A percentile compares a stretch with the other conserved stretches of the same genome.
phyloP scores from a whole-genome alignment of 2,329 filamentous ascomycete species.

The Cladosporium sp. region DNA sequence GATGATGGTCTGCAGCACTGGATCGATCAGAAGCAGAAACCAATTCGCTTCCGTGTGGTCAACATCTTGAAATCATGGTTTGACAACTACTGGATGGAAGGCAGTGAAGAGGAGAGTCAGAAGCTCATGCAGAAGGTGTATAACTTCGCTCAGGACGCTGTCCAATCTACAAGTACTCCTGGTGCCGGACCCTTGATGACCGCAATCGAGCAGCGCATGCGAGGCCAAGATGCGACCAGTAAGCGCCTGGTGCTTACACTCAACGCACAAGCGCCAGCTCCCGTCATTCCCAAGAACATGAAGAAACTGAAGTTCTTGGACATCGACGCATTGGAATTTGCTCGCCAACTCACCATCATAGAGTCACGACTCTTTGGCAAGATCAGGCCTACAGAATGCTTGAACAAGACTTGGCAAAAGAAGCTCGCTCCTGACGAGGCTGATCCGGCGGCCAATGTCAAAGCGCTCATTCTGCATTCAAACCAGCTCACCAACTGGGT shows the following conservation, averaged over 20 bases:
- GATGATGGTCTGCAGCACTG: conserved; percentile 76
- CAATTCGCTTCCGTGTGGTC: conserved; percentile 91
- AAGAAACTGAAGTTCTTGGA: conserved; percentile 98
- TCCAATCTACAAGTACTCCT: conserved; percentile 90
- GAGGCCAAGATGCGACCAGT: conserved; percentile 79
- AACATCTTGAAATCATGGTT: conserved; percentile 99
- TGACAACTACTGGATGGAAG: conserved; percentile 98
- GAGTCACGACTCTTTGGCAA: conserved; percentile 93
- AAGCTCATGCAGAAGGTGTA: conserved; percentile 85
- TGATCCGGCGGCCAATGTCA: conserved; percentile 89
- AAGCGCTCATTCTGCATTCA: conserved; percentile 92
- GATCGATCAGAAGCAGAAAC: conserved; percentile 92
- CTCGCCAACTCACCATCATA: conserved; percentile 94
- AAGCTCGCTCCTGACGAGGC: conserved; percentile 77
- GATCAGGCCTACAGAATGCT: conserved; percentile 90
- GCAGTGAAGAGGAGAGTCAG: conserved; percentile 75
- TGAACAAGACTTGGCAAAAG: conserved; percentile 99
- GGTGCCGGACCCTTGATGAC: conserved; percentile 80
- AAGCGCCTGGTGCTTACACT: conserved; percentile 85
- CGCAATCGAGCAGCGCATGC: conserved; percentile 81
- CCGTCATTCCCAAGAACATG: conserved; percentile 98
- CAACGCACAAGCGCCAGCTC: conserved; percentile 69
- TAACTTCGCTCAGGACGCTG: conserved; percentile 84
- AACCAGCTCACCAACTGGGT: conserved; percentile 99
- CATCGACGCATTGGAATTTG: conserved; percentile 93